phyloP scores from a whole-genome alignment of 2,329 filamentous ascomycete species.

The Aspergillus candidus region DNA sequence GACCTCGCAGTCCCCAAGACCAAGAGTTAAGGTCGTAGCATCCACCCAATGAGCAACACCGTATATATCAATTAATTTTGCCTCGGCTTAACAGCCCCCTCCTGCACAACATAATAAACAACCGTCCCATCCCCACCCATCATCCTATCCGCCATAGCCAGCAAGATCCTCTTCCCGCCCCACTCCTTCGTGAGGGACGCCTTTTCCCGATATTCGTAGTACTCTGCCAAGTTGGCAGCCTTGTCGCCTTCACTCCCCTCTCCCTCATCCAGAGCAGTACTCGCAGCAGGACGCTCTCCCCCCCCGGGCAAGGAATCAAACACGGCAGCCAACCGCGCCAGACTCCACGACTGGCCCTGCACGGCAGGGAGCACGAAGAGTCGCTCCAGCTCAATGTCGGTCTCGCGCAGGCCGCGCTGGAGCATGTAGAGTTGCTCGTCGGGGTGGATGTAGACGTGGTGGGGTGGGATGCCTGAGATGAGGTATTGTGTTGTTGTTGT shows the following conservation, averaged over 20 bases:
- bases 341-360: slow-evolving; percentile 54
- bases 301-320: slow-evolving; percentile 48
- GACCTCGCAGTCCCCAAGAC: too few relatives aligned
- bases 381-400: slow-evolving; percentile 45
- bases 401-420: slow-evolving; percentile 43
- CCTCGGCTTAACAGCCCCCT: slow-evolving; percentile 58
- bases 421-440: slow-evolving; percentile 59
- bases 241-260: slow-evolving; percentile 19
- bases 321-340: slow-evolving; percentile 49
- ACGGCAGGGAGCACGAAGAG: slow-evolving; percentile 57
- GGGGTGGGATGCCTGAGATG: slow-evolving; percentile 56
- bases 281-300: background rate
- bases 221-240: slow-evolving; percentile 25
- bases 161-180: slow-evolving; percentile 49
- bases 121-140: slow-evolving; percentile 54
- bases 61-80: slow-evolving; percentile 46
- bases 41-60: too few relatives aligned
- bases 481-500: slow-evolving; percentile 39
- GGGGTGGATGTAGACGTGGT: slow-evolving; percentile 57
- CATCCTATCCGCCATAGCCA: slow-evolving; percentile 50
- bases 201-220: slow-evolving; percentile 24
- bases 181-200: slow-evolving; percentile 30
- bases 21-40: background rate
- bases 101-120: slow-evolving; percentile 60
- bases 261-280: slow-evolving; percentile 1